These are phyloP conservation scores for Apophysomyces variabilis DNA, from an alignment of 371 early-diverging fungal genomes.

Conservation along the genomic window DNA sequence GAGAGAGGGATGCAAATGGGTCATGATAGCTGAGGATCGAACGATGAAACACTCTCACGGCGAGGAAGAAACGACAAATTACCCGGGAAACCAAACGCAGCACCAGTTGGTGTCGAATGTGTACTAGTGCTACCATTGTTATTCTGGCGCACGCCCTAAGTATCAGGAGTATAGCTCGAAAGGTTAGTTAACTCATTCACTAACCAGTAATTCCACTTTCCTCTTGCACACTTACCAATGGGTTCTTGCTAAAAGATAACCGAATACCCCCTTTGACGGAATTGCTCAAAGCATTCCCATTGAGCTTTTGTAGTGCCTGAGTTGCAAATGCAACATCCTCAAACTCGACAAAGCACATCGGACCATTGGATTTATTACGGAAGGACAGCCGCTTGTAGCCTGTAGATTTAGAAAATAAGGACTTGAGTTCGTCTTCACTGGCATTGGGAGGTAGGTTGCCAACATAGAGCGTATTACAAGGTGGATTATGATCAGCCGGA, in stretches of 20 bases:
- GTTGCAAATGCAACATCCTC: constrained; percentile 87
- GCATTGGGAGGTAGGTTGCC: constrained; percentile 89
- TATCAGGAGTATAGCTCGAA: too few species aligned
- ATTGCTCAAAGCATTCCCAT: constrained; percentile 80
- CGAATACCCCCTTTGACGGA: constrained; percentile 92
- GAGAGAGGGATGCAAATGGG: neutral
- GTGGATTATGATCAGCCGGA: constrained; percentile 91
- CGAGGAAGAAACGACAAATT: constrained; percentile 15
- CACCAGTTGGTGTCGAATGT: neutral
- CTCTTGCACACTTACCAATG: constrained; percentile 37
- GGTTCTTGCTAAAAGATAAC: constrained; percentile 93
- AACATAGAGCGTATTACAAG: constrained; percentile 97
- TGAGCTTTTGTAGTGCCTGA: constrained; percentile 79
- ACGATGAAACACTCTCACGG: constrained; percentile 21
- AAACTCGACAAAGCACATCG: constrained; percentile 95
- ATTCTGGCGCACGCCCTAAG: constrained; percentile 58
- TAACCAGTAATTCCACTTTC: constrained; percentile 42
- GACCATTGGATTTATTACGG: constrained; percentile 78
- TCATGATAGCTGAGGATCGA: constrained; percentile 27
- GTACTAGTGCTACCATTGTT: neutral
- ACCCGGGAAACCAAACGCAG: neutral
- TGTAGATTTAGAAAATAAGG: constrained; percentile 70
- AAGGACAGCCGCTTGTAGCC: constrained; percentile 90
- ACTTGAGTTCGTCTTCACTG: constrained; percentile 81
- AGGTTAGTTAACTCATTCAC: too few species aligned